phyloP scores from a whole-genome alignment of 208 protist genomes.

The Leishmania aethiopica region DNA sequence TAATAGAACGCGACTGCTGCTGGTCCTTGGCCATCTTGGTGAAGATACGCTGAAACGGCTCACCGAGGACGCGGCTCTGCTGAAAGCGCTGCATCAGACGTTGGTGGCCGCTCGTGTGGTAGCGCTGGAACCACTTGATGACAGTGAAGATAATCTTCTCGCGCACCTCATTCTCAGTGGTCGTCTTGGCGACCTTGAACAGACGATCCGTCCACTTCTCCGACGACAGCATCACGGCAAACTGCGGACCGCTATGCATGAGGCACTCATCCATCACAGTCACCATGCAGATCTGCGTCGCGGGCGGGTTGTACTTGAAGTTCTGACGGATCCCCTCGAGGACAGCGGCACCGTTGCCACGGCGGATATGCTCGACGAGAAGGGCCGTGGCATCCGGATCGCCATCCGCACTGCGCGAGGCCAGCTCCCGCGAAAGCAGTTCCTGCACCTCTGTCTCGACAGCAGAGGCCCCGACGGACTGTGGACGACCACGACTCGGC shows the following conservation, averaged over 20 bases:
- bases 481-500: background rate
- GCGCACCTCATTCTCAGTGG: constrained; percentile 40
- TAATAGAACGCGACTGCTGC: constrained; percentile 18
- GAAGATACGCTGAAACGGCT: constrained; percentile 51
- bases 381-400: constrained; percentile 52
- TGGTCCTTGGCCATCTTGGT: constrained; percentile 46
- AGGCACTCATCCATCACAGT: constrained; percentile 80
- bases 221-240: constrained; percentile 76
- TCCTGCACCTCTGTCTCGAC: constrained; percentile 25
- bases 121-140: constrained; percentile 80
- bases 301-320: constrained; percentile 71
- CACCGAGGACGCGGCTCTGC: constrained; percentile 73
- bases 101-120: constrained; percentile 77
- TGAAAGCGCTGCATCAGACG: constrained; percentile 75
- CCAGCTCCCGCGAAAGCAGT: constrained; percentile 37
- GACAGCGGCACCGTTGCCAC: constrained; percentile 59
- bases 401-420: constrained; percentile 44
- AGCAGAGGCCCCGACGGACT: background rate
- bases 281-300: constrained; percentile 67
- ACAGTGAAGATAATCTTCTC: constrained; percentile 74
- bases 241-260: constrained; percentile 70
- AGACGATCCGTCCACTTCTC: constrained; percentile 91
- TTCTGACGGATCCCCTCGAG: constrained; percentile 75
- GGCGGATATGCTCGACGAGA: constrained; percentile 73
- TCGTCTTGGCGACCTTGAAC: constrained; percentile 85